Base-by-base conservation (phyloP, 2,329 filamentous ascomycete genomes). In the Botrytis cinerea region DNA sequence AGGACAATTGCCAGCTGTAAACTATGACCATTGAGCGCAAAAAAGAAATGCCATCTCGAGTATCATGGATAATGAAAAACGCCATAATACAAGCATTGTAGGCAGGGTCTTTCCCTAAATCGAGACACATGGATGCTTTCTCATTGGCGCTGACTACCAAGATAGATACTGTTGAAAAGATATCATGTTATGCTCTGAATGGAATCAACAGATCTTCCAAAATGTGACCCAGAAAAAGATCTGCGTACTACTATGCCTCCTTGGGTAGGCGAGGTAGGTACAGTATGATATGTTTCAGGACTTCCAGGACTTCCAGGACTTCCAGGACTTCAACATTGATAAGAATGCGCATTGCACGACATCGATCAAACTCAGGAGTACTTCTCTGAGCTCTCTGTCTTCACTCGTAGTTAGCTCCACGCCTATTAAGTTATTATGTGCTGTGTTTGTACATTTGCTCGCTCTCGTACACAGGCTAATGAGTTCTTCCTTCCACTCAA, bases 291-390 rank as follows among this genome's bases (percentile, higher is more conserved):
- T 18, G 8, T 54, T 16, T 16, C 40, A 43, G 40, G 40, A 43
- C 40, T 43, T 54, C 25, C 48, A 51, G 32, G 32, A 32, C 32
- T 32, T 32, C 45, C 32, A 67, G 32, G 32, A 32, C 32, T 32
- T 32, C 63, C 32, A 67, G 63, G 63, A 67, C 22, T 67, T 22
- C 46, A 28, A 51, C 20, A 40, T 20, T 54, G 46, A 22, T 40
- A 54, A 35, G 28, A 46, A 14, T 20, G 2, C 25, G 62, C 20
- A 38, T 57, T 40, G 16, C 35, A 68, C 48, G 18, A 25, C 48
- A 68, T 68, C 64, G 35, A 57, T 68, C 64, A 57, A 68, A 68
- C 35, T 54, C 18, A 54, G 51, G 51, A 54, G 51, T 28, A 28
- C 51, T 28, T 54, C 10, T 51, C n/a, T 54, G 16, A 28, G 35